Conservation (phyloP, 805 yeast species). For the Saccharomycopsis javanensis region DNA sequence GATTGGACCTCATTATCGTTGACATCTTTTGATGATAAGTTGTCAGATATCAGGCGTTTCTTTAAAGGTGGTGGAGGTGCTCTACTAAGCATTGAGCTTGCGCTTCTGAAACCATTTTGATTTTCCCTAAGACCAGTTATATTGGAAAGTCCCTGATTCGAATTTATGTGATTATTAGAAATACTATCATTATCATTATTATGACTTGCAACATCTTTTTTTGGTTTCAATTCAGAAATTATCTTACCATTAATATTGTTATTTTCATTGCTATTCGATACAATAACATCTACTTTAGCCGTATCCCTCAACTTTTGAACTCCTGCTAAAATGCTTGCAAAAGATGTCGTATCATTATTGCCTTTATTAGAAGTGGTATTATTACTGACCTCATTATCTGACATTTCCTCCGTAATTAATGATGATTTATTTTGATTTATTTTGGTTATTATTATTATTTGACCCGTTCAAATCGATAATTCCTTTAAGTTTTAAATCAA, state of each 20-base stretch:
- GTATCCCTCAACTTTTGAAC: slow-evolving; percentile 47
- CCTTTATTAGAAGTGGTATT: slow-evolving; percentile 46
- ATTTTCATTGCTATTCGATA: not conserved
- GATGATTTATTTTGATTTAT: no score
- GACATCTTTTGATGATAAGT: not conserved
- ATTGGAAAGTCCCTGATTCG: not conserved
- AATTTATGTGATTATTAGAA: not conserved
- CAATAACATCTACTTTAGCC: slow-evolving; percentile 1
- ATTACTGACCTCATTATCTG: slow-evolving; percentile 16
- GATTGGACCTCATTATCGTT: slow-evolving; percentile 1
- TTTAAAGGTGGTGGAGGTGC: not conserved
- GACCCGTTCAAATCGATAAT: no score
- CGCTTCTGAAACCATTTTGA: not conserved
- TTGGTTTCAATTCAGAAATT: not conserved
- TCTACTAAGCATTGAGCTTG: not conserved
- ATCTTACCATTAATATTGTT: not conserved
- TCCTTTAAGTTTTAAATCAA: no score
- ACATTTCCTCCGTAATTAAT: not conserved
- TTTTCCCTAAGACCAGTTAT: not conserved
- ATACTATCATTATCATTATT: not conserved
- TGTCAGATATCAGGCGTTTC: not conserved
- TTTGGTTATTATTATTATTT: no score
- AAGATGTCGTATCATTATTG: slow-evolving; percentile 46
- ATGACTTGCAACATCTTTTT: not conserved
- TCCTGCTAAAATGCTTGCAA: slow-evolving; percentile 63